A percentile compares a stretch with the other conserved stretches of the same genome.
Conservation (phyloP, 23 red algal species). For the Cyanidiococcus yangmingshanensis region DNA sequence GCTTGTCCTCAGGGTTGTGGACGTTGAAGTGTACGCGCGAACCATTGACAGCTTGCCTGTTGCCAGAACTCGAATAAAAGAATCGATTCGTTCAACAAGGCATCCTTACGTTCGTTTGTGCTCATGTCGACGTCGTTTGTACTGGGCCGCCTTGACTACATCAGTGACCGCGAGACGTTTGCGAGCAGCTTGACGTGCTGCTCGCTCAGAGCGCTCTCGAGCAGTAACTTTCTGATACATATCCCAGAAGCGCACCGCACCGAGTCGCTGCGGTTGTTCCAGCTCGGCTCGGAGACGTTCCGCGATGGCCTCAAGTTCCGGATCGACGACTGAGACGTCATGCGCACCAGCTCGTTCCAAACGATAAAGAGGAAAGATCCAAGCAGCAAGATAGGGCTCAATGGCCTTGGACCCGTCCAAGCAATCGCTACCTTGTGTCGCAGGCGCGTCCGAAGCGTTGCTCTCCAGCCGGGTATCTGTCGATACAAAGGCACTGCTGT, state of each 20-base stretch:
- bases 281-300: not conserved
- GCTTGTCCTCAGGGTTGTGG: too few species aligned
- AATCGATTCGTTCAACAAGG: too few species aligned
- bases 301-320: not conserved
- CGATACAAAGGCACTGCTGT: not conserved
- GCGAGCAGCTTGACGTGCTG: not conserved
- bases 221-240: not conserved
- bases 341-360: not conserved
- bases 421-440: not conserved
- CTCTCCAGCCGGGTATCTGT: not conserved
- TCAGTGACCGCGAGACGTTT: not conserved
- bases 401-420: not conserved
- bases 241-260: not conserved
- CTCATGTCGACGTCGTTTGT: not conserved
- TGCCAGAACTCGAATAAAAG: too few species aligned
- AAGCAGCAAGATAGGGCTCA: not conserved
- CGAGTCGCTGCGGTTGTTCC: not conserved
- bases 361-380: not conserved
- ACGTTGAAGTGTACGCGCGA: too few species aligned
- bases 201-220: not conserved
- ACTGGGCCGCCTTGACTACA: not conserved
- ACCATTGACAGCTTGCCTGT: too few species aligned
- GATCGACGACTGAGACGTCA: not conserved
- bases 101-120: too few species aligned
- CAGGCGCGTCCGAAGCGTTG: not conserved